Conservation (phyloP, 331 rosid species). For the Telfairia occidentalis region DNA sequence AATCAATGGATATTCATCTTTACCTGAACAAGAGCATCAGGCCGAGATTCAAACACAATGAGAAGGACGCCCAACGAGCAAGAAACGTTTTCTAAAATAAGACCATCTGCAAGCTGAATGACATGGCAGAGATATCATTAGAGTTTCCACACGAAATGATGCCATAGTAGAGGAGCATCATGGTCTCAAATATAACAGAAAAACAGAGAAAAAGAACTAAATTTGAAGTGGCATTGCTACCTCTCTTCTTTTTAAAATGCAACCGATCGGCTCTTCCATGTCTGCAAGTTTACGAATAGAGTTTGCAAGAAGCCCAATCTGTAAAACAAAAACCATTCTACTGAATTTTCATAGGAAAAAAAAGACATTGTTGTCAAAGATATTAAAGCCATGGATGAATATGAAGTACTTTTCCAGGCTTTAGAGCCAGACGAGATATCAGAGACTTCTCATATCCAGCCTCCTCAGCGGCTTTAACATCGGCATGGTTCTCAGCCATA, state of each 20-base stretch:
- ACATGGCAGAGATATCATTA: constrained; percentile 16
- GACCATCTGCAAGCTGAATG: constrained; percentile 59
- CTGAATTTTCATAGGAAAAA: not conserved
- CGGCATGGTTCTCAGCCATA: constrained; percentile 46
- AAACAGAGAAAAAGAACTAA: not conserved
- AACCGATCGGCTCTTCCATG: constrained; percentile 77
- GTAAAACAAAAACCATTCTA: constrained; percentile 17
- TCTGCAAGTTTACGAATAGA: constrained; percentile 62
- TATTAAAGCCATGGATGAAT: not conserved
- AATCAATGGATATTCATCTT: constrained; percentile 8
- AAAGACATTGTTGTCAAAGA: not conserved
- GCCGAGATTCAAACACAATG: constrained; percentile 76
- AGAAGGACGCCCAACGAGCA: constrained; percentile 75
- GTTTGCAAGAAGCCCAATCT: constrained; percentile 54
- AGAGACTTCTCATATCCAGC: constrained; percentile 57
- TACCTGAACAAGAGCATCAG: constrained; percentile 91
- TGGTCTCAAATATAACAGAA: not conserved
- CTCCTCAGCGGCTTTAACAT: constrained; percentile 52
- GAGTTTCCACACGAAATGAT: not conserved
- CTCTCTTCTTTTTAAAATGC: constrained; percentile 51
- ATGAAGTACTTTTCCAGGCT: constrained; percentile 52
- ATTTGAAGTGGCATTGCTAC: constrained; percentile 21
- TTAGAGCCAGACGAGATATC: constrained; percentile 51
- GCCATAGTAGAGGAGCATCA: not conserved
- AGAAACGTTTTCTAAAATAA: constrained; percentile 46